Evolutionary conservation across 495 filamentous ascomycete species (phyloP).

Genomic region (Diplogelasinospora grovesii): DNA sequence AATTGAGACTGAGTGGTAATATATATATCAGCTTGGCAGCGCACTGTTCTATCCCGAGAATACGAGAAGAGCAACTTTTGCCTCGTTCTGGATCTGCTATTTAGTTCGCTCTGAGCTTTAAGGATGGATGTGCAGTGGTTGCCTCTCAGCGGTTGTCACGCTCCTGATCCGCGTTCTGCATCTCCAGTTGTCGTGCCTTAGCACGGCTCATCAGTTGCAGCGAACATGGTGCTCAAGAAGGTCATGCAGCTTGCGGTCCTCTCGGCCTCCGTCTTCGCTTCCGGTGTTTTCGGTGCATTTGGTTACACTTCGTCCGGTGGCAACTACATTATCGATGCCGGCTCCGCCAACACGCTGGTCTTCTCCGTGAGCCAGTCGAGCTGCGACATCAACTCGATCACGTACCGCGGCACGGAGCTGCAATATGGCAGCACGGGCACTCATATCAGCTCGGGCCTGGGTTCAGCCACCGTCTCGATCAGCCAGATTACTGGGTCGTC

Average conservation of each 20-base stretch:
- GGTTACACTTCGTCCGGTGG: constrained; percentile 36
- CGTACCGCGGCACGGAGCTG: constrained; percentile 50
- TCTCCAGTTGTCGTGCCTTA: not conserved
- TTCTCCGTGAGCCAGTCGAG: constrained; percentile 51
- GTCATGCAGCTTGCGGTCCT: constrained; percentile 18
- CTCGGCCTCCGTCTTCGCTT: constrained; percentile 25
- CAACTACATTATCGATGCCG: constrained; percentile 49
- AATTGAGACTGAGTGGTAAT: constrained; percentile 9
- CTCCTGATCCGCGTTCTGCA: too few relatives aligned
- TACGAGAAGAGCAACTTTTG: too few relatives aligned
- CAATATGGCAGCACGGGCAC: constrained; percentile 47
- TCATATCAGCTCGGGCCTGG: constrained; percentile 57
- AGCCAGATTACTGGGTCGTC: constrained; percentile 27
- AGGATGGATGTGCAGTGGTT: constrained; percentile 1
- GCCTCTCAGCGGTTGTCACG: too few relatives aligned
- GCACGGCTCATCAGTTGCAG: not conserved
- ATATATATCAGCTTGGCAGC: constrained; percentile 6
- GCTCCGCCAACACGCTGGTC: constrained; percentile 45
- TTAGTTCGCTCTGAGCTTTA: constrained; percentile 1
- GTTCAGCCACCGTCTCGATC: constrained; percentile 50
- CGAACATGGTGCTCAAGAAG: constrained; percentile 15
- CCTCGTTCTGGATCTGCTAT: not conserved
- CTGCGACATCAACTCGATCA: constrained; percentile 60
- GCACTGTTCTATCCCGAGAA: constrained; percentile 8
- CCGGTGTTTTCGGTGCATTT: constrained; percentile 32